Conservation (phyloP, 371 early-diverging fungal genomes). For the Dichotomocladium elegans region DNA sequence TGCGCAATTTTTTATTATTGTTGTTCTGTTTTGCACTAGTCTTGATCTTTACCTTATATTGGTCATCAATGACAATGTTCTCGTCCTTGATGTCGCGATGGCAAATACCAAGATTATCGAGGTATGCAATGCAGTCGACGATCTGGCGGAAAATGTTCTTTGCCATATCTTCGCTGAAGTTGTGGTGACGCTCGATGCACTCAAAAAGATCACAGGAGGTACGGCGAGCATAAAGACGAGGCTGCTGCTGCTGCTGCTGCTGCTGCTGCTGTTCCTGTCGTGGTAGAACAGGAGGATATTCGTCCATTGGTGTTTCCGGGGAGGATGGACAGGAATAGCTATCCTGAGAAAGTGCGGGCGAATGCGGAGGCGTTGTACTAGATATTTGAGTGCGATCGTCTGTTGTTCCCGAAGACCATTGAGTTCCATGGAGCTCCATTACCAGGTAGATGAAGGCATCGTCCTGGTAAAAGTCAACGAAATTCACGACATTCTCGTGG, state of each 20-base stretch:
- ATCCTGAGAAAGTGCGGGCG: slow-evolving; percentile 26
- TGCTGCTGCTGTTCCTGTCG: no score
- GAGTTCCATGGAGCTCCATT: slow-evolving; percentile 77
- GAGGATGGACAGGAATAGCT: slow-evolving; percentile 27
- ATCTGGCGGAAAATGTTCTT: slow-evolving; percentile 70
- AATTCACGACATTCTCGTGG: slow-evolving; percentile 71
- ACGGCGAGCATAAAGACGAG: slow-evolving; percentile 41
- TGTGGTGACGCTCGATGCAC: slow-evolving; percentile 67
- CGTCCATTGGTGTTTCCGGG: slow-evolving; percentile 9
- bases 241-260: no score
- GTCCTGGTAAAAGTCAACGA: slow-evolving; percentile 66
- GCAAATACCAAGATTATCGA: slow-evolving; percentile 57
- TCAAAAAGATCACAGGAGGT: slow-evolving; percentile 78
- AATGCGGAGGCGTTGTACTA: slow-evolving; percentile 2
- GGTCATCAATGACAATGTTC: slow-evolving; percentile 73
- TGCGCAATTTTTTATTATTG: no score
- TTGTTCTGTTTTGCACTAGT: no score
- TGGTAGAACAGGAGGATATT: slow-evolving; percentile 13
- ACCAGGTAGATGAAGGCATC: slow-evolving; percentile 65
- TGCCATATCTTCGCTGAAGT: slow-evolving; percentile 58
- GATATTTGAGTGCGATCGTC: neutral
- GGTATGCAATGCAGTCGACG: slow-evolving; percentile 59
- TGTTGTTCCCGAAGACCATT: slow-evolving; percentile 40
- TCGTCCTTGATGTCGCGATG: slow-evolving; percentile 74
- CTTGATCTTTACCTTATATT: slow-evolving; percentile 34